Evolutionary conservation across 2,329 filamentous ascomycete species (phyloP), one percentile per base, ranked within the genome.

Genomic region (Chaetothyriales sp.): DNA sequence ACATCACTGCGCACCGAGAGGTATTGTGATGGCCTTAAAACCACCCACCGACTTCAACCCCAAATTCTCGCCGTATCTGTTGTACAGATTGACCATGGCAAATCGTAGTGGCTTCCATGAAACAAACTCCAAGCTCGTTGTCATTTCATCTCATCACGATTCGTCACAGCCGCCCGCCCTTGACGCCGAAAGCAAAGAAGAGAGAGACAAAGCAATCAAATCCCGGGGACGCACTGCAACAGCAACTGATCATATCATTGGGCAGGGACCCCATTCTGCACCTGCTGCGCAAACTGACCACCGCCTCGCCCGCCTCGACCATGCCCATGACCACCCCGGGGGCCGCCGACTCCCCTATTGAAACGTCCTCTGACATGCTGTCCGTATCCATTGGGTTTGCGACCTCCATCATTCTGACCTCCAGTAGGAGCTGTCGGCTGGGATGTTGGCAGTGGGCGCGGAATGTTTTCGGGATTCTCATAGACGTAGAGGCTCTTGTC

Each of bases 401-500:
- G 45, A 9, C 20, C 50, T 45, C 51, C 51, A 22, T 55, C 52
- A 19, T 18, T 47, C 46, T 58, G 56, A 18, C 46, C 49, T 47
- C 56, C 52, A 36, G 51, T 47, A 32, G 53, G 55, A 42, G 48
- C 25, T 26, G 45, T 53, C 5, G 44, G 53, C 42, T 50, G 51
- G 26, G 53, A 26, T n/a, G 48, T 18, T 2, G 49, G 58, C 53
- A 60, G 56, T 3, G 92, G 92, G 32, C 89, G 81, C 48, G 93
- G 92, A 61, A 98, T 96, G 52, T 77, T 90, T 63, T 98, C 90
- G 0, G 92, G 92, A 56, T 89, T 86, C 56, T 98, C 93, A 67
- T 98, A 98, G 48, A 98, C 92, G 66, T 98, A 98, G 39, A 98
- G 80, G 57, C 85, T 93, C 78, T 95, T 96, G 73, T 98, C 92